These are phyloP conservation scores for Scheffersomyces titani DNA, from an alignment of 1,139 yeast species.

Conservation along the genomic window DNA sequence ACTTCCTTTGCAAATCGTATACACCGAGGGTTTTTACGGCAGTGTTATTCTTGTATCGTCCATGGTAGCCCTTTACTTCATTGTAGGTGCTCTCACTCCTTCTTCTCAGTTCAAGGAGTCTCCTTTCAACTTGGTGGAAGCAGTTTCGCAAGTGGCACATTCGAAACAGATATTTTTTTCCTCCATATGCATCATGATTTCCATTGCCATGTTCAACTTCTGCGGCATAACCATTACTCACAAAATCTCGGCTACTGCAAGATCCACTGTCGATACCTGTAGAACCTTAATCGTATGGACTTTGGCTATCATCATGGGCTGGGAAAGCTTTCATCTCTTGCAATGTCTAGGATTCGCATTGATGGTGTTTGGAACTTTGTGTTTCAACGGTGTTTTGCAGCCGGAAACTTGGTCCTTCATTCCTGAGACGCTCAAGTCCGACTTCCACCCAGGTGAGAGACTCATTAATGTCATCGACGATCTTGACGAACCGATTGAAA, in stretches of 20 bases:
- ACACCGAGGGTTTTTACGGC: constrained; percentile 77
- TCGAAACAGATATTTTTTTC: constrained; percentile 46
- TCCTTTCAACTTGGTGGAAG: constrained; percentile 58
- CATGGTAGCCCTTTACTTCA: constrained; percentile 45
- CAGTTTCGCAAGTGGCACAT: constrained; percentile 51
- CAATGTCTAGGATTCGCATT: constrained; percentile 67
- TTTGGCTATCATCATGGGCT: constrained; percentile 70
- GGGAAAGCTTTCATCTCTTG: constrained; percentile 67
- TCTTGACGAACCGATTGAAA: constrained; percentile 6
- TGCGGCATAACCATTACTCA: constrained; percentile 74
- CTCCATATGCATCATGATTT: constrained; percentile 67
- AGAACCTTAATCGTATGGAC: constrained; percentile 78
- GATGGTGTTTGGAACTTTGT: constrained; percentile 71
- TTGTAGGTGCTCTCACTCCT: constrained; percentile 36
- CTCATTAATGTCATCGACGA: constrained; percentile 40
- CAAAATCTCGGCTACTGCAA: constrained; percentile 68
- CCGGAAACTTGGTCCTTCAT: constrained; percentile 49
- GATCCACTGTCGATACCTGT: constrained; percentile 80
- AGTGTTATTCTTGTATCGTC: constrained; percentile 42
- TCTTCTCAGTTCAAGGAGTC: constrained; percentile 39
- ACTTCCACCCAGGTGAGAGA: constrained; percentile 7
- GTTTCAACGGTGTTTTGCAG: constrained; percentile 68
- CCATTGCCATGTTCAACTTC: constrained; percentile 72
- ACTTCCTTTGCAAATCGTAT: constrained; percentile 68
- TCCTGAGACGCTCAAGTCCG: constrained; percentile 44